phyloP scores from a whole-genome alignment of 495 filamentous ascomycete species.

The Barbatosphaeria neglecta region DNA sequence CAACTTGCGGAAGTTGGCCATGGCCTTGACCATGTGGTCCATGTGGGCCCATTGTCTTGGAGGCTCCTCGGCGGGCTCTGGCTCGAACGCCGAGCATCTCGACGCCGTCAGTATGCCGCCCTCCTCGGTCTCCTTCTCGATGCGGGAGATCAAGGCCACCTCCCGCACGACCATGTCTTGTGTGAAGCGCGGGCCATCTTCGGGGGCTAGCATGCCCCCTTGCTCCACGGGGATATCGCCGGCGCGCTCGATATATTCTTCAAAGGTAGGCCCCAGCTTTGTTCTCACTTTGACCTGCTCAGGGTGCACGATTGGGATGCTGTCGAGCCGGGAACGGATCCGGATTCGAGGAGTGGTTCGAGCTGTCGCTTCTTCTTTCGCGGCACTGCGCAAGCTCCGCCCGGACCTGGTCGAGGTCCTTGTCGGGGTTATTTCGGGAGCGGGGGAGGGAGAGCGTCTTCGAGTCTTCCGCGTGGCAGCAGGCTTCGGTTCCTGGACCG shows the following conservation, averaged over 20 bases:
- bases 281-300: constrained; percentile 34
- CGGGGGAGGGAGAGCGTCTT: constrained; percentile 19
- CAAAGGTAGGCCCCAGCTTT: constrained; percentile 36
- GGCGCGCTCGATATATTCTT: constrained; percentile 38
- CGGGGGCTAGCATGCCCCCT: constrained; percentile 38
- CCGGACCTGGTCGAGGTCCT: constrained; percentile 22
- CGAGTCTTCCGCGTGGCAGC: constrained; percentile 16
- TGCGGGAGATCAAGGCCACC: constrained; percentile 41
- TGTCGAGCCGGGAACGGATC: constrained; percentile 25
- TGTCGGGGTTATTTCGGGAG: constrained; percentile 6
- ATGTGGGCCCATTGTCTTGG: constrained; percentile 69
- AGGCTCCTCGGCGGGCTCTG: constrained; percentile 64
- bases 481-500: constrained; percentile 12
- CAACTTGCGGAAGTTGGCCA: constrained; percentile 64
- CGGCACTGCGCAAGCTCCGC: constrained; percentile 20
- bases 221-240: constrained; percentile 31
- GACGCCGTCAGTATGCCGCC: constrained; percentile 64
- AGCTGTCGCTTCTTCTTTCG: constrained; percentile 13
- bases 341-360: constrained; percentile 27
- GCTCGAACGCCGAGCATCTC: constrained; percentile 62
- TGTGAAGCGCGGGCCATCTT: constrained; percentile 43
- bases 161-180: constrained; percentile 40
- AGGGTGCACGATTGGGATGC: constrained; percentile 42
- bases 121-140: constrained; percentile 58
- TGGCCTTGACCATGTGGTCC: constrained; percentile 75